Percentiles rank a stretch among this genome's conserved stretches.
These are phyloP conservation scores for Leccinum aurantiacum DNA, from an alignment of 768 basidiomycete genomes.

Conservation along the genomic window DNA sequence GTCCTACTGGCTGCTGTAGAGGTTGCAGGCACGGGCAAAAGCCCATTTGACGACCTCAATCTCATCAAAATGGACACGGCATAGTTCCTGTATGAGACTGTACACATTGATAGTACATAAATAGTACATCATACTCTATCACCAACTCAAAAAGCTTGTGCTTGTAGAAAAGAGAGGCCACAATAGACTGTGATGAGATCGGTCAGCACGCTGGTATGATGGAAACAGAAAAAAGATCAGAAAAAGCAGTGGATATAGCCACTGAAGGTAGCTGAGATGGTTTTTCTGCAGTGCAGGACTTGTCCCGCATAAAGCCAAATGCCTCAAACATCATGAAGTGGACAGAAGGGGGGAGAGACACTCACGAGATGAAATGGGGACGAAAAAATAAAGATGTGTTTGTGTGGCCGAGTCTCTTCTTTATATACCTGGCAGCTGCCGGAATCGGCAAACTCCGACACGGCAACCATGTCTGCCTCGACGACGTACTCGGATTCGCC, in stretches of 20 bases:
- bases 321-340: conserved; percentile 80
- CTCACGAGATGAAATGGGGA: background rate
- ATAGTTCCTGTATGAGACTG: background rate
- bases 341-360: conserved; percentile 22
- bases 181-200: conserved; percentile 28
- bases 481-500: conserved; percentile 33
- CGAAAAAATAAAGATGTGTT: background rate
- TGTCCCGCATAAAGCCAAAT: conserved; percentile 83
- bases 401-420: conserved; percentile 1
- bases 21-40: conserved; percentile 39
- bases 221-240: conserved; percentile 32
- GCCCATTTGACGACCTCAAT: conserved; percentile 42
- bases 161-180: background rate
- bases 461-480: conserved; percentile 31
- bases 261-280: conserved; percentile 91
- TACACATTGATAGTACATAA: background rate
- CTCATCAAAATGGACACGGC: conserved; percentile 54
- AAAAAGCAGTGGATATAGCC: conserved; percentile 45
- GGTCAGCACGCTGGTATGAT: conserved; percentile 10
- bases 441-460: conserved; percentile 32
- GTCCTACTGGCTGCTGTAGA: conserved; percentile 68
- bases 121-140: background rate
- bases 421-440: conserved; percentile 23
- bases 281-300: conserved; percentile 75
- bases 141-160: background rate